Evolutionary conservation across 495 filamentous ascomycete species (phyloP).

Genomic region (Ramalina peruviana): DNA sequence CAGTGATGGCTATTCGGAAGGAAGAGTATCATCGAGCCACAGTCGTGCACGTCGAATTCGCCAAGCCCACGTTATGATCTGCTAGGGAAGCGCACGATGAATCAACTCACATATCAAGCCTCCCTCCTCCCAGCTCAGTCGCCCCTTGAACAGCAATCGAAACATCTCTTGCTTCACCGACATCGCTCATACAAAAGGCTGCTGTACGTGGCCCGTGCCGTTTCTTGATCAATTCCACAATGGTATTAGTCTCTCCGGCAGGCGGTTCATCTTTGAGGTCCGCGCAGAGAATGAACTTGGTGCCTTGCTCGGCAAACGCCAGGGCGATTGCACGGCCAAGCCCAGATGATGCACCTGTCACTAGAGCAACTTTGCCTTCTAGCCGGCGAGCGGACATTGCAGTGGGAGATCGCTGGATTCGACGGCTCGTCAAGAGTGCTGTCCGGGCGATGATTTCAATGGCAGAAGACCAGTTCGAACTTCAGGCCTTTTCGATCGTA

Average conservation of each 20-base stretch:
- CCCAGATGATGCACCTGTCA: slow-evolving; percentile 36
- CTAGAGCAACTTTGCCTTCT: slow-evolving; percentile 28
- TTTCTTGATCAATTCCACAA: slow-evolving; percentile 25
- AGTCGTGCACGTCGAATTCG: not conserved
- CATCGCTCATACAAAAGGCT: slow-evolving; percentile 32
- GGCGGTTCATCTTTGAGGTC: slow-evolving; percentile 20
- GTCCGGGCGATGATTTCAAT: not conserved
- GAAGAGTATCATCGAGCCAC: not conserved
- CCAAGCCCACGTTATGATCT: no score
- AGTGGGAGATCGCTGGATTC: not conserved
- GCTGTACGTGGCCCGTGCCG: slow-evolving; percentile 24
- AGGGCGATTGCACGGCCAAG: slow-evolving; percentile 27
- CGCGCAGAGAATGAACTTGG: slow-evolving; percentile 31
- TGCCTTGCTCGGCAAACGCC: slow-evolving; percentile 29
- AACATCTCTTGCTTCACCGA: slow-evolving; percentile 25
- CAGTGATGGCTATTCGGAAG: not conserved
- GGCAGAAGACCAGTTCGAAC: not conserved
- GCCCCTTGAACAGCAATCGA: slow-evolving; percentile 18
- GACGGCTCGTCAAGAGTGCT: not conserved
- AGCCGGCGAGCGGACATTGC: slow-evolving; percentile 1
- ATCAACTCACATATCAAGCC: slow-evolving; percentile 32
- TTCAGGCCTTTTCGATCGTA: no score
- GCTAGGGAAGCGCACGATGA: slow-evolving; percentile 2
- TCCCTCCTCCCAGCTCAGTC: slow-evolving; percentile 26
- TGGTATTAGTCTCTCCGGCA: slow-evolving; percentile 5